Evolutionary conservation across 176 grass and related monocot genomes (phyloP).

Genomic region (Oryza meridionalis): DNA sequence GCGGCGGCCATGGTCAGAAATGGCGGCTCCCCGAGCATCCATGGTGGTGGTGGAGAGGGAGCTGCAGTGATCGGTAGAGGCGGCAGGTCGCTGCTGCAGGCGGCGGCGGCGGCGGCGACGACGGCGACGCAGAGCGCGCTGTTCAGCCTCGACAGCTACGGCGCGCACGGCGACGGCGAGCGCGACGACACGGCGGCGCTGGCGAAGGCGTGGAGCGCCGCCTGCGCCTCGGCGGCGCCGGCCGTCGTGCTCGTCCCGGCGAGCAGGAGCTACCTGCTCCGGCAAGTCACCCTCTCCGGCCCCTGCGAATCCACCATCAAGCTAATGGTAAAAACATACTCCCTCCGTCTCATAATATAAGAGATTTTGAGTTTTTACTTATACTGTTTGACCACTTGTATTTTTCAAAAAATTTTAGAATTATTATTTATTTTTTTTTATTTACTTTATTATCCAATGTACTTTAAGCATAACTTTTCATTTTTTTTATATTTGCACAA

Average conservation of each 20-base stretch:
- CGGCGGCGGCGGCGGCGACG: no score
- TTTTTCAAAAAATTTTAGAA: no score
- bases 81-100: constrained; percentile 9
- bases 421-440: no score
- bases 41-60: not conserved
- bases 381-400: no score
- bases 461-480: no score
- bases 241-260: constrained; percentile 59
- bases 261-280: constrained; percentile 58
- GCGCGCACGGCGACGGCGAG: constrained; percentile 52
- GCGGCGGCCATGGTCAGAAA: not conserved
- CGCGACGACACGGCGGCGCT: constrained; percentile 68
- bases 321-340: constrained; percentile 38
- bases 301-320: constrained; percentile 61
- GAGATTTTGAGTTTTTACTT: no score
- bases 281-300: constrained; percentile 52
- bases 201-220: constrained; percentile 50
- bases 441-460: no score
- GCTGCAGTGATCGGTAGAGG: not conserved
- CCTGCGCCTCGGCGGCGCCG: constrained; percentile 53
- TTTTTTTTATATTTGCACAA: no score
- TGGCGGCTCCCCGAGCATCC: not conserved
- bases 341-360: no score
- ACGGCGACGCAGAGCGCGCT: constrained; percentile 31
- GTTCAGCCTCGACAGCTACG: constrained; percentile 59